Base-by-base conservation (phyloP, 2,329 filamentous ascomycete species). In the Pochonia chlamydosporia region DNA sequence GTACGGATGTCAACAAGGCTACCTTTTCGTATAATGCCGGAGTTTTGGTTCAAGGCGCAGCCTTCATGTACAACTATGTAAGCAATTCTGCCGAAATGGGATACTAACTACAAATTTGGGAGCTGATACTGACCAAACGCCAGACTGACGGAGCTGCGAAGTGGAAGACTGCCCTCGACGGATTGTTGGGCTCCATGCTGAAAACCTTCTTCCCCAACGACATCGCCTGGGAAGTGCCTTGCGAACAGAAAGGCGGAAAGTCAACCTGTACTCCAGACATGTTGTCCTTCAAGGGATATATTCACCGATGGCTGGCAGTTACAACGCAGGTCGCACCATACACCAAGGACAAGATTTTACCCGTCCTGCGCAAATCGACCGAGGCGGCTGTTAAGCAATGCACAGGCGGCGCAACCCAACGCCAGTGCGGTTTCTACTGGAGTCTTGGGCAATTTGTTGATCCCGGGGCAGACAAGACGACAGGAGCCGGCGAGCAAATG, bases 21-120 rank as follows among this genome's bases (percentile, higher is more conserved):
- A 82, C 85, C 54, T 87, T 82, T 68, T 81, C 82, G 0, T 86
- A 87, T 63, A 84, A 83, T 50, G 77, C 79, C 10, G 84, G 76
- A 2, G 70, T 82, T 25, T 70, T 83, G 36, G 59, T 84, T 5
- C 75, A 82, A 47, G 85, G 85, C 1, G 74, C 75, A 1, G 84
- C 83, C 1, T 81, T 79, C 52, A 79, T 89, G 77, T 88, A 85
- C 63, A 85, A 87, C 59, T 75, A 68, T 52, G 74, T 77, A 59
- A 20, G 74, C 67, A 7, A 5, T 25, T 1, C 8, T 8, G 2
- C 16, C 13, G 10, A n/a, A n/a, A n/a, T n/a, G n/a, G 21, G 11
- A 20, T 26, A 23, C 11, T n/a, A n/a, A 20, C 20, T 26, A 33
- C n/a, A 24, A n/a, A 16, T 13, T 24, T 3, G 24, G 16, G 16